phyloP scores from a whole-genome alignment of 371 early-diverging fungal species.

The Actinomucor elegans region DNA sequence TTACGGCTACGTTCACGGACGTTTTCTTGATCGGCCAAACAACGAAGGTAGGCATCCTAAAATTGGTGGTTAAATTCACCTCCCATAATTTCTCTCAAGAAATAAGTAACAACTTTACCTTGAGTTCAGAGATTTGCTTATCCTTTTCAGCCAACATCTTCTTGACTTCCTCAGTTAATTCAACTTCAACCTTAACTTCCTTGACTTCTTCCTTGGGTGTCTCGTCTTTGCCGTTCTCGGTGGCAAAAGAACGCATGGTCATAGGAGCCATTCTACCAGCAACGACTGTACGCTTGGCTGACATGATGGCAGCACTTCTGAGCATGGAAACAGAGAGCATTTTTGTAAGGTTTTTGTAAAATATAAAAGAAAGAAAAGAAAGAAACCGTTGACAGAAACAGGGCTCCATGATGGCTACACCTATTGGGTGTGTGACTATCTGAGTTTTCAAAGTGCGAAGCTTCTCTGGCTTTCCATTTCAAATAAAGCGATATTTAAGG shows the following conservation, averaged over 20 bases:
- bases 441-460: no score
- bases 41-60: conserved; percentile 83
- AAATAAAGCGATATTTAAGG: no score
- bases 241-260: conserved; percentile 29
- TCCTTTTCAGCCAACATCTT: conserved; percentile 71
- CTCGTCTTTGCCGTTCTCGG: conserved; percentile 23
- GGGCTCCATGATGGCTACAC: conserved; percentile 10
- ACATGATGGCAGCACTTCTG: conserved; percentile 22
- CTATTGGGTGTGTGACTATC: no score
- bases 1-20: conserved; percentile 85
- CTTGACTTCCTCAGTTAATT: conserved; percentile 27
- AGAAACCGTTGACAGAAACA: conserved; percentile 9
- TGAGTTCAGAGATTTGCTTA: conserved; percentile 76
- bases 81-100: no score
- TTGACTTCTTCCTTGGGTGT: conserved; percentile 12
- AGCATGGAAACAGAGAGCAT: conserved; percentile 23
- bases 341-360: neutral
- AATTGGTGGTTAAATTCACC: no score
- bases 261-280: conserved; percentile 7
- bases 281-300: conserved; percentile 13
- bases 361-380: neutral
- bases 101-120: conserved; percentile 68
- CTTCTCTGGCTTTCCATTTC: no score
- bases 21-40: conserved; percentile 96
- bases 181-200: conserved; percentile 11